Percentiles rank a stretch among this genome's conserved stretches.
Evolutionary conservation across 192 early-diverging fungal genomes (phyloP).

Genomic region (Coemansia sp.): DNA sequence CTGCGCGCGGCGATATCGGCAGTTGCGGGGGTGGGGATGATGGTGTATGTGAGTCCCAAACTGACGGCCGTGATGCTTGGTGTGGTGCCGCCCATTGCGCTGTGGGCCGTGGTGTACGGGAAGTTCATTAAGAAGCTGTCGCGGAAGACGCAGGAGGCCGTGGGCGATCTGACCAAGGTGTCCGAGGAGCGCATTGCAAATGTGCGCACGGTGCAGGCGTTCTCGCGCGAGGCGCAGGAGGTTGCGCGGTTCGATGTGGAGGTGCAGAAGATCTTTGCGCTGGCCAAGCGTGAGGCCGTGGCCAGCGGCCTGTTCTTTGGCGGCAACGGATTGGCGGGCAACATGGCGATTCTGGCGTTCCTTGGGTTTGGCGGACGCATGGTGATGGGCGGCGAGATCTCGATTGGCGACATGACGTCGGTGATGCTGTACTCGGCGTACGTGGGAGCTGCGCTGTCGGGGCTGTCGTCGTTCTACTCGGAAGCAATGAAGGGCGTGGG

Average conservation of each 20-base stretch:
- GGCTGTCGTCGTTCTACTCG: slow-evolving; percentile 66
- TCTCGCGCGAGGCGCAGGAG: slow-evolving; percentile 46
- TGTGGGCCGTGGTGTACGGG: slow-evolving; percentile 71
- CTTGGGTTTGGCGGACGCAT: slow-evolving; percentile 66
- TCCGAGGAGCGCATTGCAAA: slow-evolving; percentile 64
- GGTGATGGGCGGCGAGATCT: slow-evolving; percentile 60
- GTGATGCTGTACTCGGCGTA: slow-evolving; percentile 71
- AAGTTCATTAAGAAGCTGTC: slow-evolving; percentile 64
- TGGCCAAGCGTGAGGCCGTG: slow-evolving; percentile 55
- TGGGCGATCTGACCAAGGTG: slow-evolving; percentile 67
- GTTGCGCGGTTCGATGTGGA: slow-evolving; percentile 32
- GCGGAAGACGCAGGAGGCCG: slow-evolving; percentile 62
- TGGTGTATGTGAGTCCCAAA: slow-evolving; percentile 67
- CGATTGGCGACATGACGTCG: slow-evolving; percentile 67
- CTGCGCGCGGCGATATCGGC: slow-evolving; percentile 63
- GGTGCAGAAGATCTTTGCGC: slow-evolving; percentile 40
- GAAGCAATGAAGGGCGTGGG: slow-evolving; percentile 73
- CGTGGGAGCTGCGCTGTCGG: slow-evolving; percentile 59
- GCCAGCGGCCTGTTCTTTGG: slow-evolving; percentile 68
- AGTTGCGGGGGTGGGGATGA: slow-evolving; percentile 63
- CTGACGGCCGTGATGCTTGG: slow-evolving; percentile 70
- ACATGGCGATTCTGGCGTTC: slow-evolving; percentile 64
- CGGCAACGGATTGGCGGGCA: slow-evolving; percentile 63
- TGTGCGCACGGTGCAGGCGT: slow-evolving; percentile 58
- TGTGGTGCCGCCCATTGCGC: slow-evolving; percentile 72